A percentile compares a stretch with the other conserved stretches of the same genome.
These are phyloP conservation scores for Backusella tuberculispora DNA, from an alignment of 192 early-diverging fungal species.

Conservation along the genomic window DNA sequence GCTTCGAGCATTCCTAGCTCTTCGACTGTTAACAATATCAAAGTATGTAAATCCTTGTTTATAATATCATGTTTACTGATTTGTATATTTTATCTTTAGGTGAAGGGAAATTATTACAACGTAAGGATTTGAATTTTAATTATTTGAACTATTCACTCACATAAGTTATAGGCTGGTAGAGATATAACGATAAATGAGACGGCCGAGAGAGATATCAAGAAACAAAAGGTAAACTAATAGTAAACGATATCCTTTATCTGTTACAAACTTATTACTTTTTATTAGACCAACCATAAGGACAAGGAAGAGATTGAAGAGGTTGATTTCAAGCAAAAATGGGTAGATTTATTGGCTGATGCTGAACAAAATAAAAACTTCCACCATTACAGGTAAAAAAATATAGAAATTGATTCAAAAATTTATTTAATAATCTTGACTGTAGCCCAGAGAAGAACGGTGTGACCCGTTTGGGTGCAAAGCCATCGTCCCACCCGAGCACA, in stretches of 20 bases:
- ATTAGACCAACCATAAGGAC: too few species aligned
- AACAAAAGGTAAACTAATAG: constrained; percentile 13
- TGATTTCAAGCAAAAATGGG: too few species aligned
- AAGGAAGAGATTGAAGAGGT: too few species aligned
- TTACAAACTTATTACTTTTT: not conserved
- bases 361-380: too few species aligned
- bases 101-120: constrained; percentile 11
- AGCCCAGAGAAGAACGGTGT: too few species aligned
- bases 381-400: too few species aligned
- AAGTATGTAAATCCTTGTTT: not conserved
- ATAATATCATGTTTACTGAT: constrained; percentile 13
- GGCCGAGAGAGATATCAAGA: not conserved
- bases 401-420: too few species aligned
- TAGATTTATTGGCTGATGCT: too few species aligned
- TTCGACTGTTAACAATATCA: not conserved
- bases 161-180: constrained; percentile 1
- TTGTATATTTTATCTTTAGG: constrained; percentile 11
- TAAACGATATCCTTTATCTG: too few species aligned
- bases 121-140: constrained; percentile 17
- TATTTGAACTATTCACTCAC: constrained; percentile 8
- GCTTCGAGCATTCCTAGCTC: not conserved
- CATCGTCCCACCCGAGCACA: constrained; percentile 2
- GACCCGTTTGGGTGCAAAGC: too few species aligned
- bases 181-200: not conserved
- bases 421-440: too few species aligned